phyloP scores from a whole-genome alignment of 1,284 basidiomycete species.

The Microbotryomycetes sp. region DNA sequence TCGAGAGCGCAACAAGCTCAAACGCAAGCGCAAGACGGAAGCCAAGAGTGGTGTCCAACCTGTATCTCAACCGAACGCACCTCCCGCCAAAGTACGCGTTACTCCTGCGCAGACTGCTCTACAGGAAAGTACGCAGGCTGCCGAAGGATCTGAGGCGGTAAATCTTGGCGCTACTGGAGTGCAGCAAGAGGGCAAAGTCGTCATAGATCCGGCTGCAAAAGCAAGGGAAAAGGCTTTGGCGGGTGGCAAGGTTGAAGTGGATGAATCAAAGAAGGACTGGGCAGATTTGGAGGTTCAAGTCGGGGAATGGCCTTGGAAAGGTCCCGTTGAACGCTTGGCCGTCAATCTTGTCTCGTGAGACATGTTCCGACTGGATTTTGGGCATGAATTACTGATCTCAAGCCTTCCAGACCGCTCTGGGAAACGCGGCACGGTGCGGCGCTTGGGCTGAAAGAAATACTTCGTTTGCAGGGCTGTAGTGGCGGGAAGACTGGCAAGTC shows the following conservation, averaged over 20 bases:
- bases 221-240: slow-evolving; percentile 16
- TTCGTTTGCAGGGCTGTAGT: slow-evolving; percentile 74
- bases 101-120: slow-evolving; percentile 12
- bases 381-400: no score
- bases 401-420: slow-evolving; percentile 60
- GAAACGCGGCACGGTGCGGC: slow-evolving; percentile 92
- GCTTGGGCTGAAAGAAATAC: slow-evolving; percentile 78
- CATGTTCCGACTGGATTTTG: neutral
- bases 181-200: slow-evolving; percentile 3
- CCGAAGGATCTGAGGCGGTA: neutral
- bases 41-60: slow-evolving; percentile 47
- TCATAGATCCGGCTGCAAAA: slow-evolving; percentile 33
- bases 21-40: slow-evolving; percentile 83
- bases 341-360: slow-evolving; percentile 64
- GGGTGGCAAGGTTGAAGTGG: slow-evolving; percentile 28
- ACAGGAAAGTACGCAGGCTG: neutral
- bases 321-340: slow-evolving; percentile 71
- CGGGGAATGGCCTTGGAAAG: slow-evolving; percentile 83
- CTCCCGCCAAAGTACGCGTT: slow-evolving; percentile 27
- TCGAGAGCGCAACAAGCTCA: slow-evolving; percentile 79
- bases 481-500: slow-evolving; percentile 67
- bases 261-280: slow-evolving; percentile 34
- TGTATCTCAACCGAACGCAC: slow-evolving; percentile 15
- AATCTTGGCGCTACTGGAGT: no score
- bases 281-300: slow-evolving; percentile 27